These are phyloP conservation scores for Podila epigama DNA, from an alignment of 192 early-diverging fungal genomes.

Conservation along the genomic window DNA sequence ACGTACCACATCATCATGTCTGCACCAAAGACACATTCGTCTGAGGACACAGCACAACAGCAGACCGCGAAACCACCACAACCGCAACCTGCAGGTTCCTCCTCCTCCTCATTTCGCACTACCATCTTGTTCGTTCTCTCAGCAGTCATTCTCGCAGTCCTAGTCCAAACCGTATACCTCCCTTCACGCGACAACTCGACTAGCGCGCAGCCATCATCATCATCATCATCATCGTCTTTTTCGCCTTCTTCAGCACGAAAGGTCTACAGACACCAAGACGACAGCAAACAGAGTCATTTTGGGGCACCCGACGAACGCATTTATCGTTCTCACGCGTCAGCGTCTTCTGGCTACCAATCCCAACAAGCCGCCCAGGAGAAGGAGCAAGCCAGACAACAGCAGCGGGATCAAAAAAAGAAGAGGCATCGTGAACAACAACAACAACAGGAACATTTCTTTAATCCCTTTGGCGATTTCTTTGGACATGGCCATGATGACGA, in stretches of 20 bases:
- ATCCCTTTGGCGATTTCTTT: slow-evolving; percentile 32
- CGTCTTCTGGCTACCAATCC: neutral
- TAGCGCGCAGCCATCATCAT: neutral
- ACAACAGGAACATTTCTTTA: slow-evolving; percentile 6
- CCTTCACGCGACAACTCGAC: too few relatives aligned
- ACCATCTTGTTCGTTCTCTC: too few relatives aligned
- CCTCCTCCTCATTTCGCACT: too few relatives aligned
- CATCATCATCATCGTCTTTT: neutral
- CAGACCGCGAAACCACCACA: neutral
- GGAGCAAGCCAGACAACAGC: slow-evolving; percentile 1
- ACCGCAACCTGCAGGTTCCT: too few relatives aligned
- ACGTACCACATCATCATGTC: neutral
- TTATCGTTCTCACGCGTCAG: neutral
- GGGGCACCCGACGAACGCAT: too few relatives aligned
- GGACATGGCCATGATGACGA: slow-evolving; percentile 1
- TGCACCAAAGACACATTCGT: too few relatives aligned
- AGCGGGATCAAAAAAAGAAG: neutral
- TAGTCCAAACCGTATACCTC: too few relatives aligned
- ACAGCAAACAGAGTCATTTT: too few relatives aligned
- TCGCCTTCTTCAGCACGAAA: neutral
- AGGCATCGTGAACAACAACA: neutral
- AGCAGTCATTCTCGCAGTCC: too few relatives aligned
- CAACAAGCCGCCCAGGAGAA: neutral
- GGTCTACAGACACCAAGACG: too few relatives aligned
- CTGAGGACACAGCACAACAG: too few relatives aligned